These are phyloP conservation scores for Lepiota venenata DNA, from an alignment of 768 basidiomycete species.

Conservation along the genomic window DNA sequence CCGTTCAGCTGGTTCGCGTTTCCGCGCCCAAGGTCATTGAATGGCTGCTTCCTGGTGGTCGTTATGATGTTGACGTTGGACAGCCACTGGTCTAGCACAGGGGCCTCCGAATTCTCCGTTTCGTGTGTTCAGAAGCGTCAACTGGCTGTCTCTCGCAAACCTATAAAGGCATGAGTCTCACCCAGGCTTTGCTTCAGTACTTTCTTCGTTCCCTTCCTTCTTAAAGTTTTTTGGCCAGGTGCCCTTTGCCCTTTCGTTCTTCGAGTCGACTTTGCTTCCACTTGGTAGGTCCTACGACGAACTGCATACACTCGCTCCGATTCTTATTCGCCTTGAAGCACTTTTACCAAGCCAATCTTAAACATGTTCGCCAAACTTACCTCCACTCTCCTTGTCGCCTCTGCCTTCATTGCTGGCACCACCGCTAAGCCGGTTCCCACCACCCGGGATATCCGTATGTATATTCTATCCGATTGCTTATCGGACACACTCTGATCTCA, in stretches of 20 bases:
- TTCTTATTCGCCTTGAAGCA: not conserved
- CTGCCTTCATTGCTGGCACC: slow-evolving; percentile 17
- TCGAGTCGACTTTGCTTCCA: slow-evolving; percentile 4
- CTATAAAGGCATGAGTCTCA: not conserved
- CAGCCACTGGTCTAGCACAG: not conserved
- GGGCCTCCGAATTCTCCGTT: not conserved
- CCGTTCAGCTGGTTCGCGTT: not conserved
- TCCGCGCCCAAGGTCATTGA: slow-evolving; percentile 7
- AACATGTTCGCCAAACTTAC: slow-evolving; percentile 20
- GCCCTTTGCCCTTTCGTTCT: slow-evolving; percentile 11
- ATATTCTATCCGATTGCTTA: not conserved
- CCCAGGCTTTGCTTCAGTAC: not conserved
- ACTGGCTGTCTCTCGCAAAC: not conserved
- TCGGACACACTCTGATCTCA: not conserved
- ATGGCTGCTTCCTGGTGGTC: not conserved
- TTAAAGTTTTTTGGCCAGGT: slow-evolving; percentile 11
- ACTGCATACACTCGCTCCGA: not conserved
- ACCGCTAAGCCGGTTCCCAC: slow-evolving; percentile 16
- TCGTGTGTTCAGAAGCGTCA: too few relatives aligned
- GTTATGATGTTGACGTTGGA: not conserved
- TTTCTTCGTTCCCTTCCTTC: not conserved
- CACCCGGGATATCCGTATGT: slow-evolving; percentile 5
- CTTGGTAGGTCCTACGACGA: not conserved
- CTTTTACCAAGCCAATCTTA: not conserved
- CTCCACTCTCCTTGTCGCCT: slow-evolving; percentile 16